Percentiles rank a stretch among this genome's conserved stretches.
These are phyloP conservation scores for Phytophthora sp. DNA, from an alignment of 352 stramenopile species.

Conservation along the genomic window DNA sequence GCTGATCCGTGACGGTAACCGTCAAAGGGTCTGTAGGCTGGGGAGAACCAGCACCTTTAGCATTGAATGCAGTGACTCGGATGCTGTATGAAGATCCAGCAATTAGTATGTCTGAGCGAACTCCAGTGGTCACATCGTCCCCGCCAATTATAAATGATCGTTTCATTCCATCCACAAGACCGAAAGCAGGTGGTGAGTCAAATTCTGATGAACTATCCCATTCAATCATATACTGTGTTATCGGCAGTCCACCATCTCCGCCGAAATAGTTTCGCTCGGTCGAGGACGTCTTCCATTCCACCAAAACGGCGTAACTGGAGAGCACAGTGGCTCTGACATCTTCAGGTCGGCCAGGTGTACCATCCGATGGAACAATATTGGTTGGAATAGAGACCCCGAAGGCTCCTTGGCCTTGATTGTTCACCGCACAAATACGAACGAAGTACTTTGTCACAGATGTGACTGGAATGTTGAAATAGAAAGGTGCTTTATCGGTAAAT, in stretches of 20 bases:
- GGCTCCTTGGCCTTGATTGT: constrained; percentile 86
- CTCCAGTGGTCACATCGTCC: constrained; percentile 93
- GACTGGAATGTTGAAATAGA: constrained; percentile 93
- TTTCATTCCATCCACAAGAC: constrained; percentile 50
- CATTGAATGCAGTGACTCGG: constrained; percentile 82
- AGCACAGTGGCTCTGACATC: constrained; percentile 71
- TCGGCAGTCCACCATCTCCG: constrained; percentile 90
- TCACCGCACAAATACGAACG: constrained; percentile 92
- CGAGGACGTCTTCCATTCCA: constrained; percentile 91
- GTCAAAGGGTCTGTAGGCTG: constrained; percentile 45
- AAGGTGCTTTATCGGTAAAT: constrained; percentile 52
- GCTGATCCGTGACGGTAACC: constrained; percentile 63
- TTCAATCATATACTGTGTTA: constrained; percentile 97
- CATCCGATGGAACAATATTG: constrained; percentile 63
- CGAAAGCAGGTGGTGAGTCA: constrained; percentile 85
- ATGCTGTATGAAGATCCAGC: constrained; percentile 81
- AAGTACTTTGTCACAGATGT: constrained; percentile 72
- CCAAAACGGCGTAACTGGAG: constrained; percentile 91
- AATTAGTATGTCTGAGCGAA: constrained; percentile 82
- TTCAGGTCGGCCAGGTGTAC: constrained; percentile 78
- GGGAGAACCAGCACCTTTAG: constrained; percentile 64
- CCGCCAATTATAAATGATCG: constrained; percentile 91
- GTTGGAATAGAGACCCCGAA: constrained; percentile 49
- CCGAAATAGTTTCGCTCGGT: constrained; percentile 87
- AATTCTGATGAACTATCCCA: constrained; percentile 93